Conservation (phyloP, 1,139 yeast species). For the Lodderomyces metapsilosis region DNA sequence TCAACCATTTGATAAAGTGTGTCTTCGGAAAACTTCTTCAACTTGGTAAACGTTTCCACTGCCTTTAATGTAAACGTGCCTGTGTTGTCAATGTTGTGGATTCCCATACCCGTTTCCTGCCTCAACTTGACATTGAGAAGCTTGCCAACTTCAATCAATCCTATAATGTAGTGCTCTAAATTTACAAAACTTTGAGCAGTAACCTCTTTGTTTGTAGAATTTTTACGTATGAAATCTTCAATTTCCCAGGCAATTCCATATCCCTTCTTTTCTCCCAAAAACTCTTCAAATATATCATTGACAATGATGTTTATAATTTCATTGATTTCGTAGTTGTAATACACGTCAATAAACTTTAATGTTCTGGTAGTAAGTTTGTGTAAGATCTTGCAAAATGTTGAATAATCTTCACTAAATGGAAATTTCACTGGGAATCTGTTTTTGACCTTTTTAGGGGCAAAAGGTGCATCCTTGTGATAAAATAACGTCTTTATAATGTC, state of each 20-base stretch:
- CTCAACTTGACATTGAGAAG: slow-evolving; percentile 41
- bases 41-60: slow-evolving; percentile 51
- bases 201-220: slow-evolving; percentile 80
- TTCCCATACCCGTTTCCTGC: slow-evolving; percentile 56
- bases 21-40: slow-evolving; percentile 75
- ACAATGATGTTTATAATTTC: slow-evolving; percentile 50
- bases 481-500: slow-evolving; percentile 66
- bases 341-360: slow-evolving; percentile 61
- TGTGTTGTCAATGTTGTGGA: slow-evolving; percentile 38
- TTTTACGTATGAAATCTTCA: slow-evolving; percentile 54
- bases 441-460: slow-evolving; percentile 35
- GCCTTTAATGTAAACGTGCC: slow-evolving; percentile 43
- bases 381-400: slow-evolving; percentile 77
- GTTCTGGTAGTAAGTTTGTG: slow-evolving; percentile 58
- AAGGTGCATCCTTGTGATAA: slow-evolving; percentile 57
- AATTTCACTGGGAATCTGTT: slow-evolving; percentile 60
- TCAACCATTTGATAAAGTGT: slow-evolving; percentile 81
- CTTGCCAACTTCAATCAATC: slow-evolving; percentile 56
- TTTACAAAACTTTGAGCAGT: slow-evolving; percentile 87
- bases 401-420: slow-evolving; percentile 88
- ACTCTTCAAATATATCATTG: slow-evolving; percentile 63
- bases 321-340: slow-evolving; percentile 51
- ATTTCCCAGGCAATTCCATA: slow-evolving; percentile 68
- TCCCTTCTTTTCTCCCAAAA: slow-evolving; percentile 52
- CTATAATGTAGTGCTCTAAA: slow-evolving; percentile 75